These are phyloP conservation scores for Populus hybrid DNA, from an alignment of 441 rosid species.

Conservation along the genomic window DNA sequence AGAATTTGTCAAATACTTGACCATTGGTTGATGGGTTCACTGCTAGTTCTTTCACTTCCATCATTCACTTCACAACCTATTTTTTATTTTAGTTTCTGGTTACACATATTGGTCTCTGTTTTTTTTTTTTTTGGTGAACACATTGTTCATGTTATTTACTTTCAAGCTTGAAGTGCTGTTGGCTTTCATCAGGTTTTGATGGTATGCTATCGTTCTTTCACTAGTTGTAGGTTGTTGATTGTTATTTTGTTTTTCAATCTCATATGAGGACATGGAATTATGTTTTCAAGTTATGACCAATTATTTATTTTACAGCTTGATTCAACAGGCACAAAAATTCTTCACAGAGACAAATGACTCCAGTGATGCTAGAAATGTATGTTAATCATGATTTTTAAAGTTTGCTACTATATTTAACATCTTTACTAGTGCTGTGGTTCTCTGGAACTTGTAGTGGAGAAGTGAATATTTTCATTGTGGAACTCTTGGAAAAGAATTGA, in stretches of 20 bases:
- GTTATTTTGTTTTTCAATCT: background rate
- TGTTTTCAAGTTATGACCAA: slow-evolving; percentile 13
- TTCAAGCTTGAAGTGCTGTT: background rate
- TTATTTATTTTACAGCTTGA: slow-evolving; percentile 51
- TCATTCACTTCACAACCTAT: background rate
- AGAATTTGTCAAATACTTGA: slow-evolving; percentile 1
- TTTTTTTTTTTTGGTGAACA: background rate
- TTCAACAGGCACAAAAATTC: slow-evolving; percentile 75
- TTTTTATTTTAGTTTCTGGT: background rate
- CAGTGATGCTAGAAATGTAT: slow-evolving; percentile 77
- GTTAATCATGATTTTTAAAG: slow-evolving; percentile 25
- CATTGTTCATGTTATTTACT: background rate
- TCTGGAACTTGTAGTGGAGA: background rate
- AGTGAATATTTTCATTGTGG: slow-evolving; percentile 1
- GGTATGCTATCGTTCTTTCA: background rate
- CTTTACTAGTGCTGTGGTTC: background rate
- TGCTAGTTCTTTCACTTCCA: background rate
- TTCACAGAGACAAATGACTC: slow-evolving; percentile 58
- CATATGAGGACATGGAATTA: slow-evolving; percentile 17
- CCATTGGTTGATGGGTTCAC: background rate
- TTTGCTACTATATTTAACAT: background rate
- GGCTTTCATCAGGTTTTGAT: slow-evolving; percentile 1
- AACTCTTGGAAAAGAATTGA: background rate
- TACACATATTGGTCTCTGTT: background rate
- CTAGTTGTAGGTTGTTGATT: slow-evolving; percentile 1